Conservation (phyloP, 2,329 filamentous ascomycete genomes). For the Trichophyton schoenleinii region DNA sequence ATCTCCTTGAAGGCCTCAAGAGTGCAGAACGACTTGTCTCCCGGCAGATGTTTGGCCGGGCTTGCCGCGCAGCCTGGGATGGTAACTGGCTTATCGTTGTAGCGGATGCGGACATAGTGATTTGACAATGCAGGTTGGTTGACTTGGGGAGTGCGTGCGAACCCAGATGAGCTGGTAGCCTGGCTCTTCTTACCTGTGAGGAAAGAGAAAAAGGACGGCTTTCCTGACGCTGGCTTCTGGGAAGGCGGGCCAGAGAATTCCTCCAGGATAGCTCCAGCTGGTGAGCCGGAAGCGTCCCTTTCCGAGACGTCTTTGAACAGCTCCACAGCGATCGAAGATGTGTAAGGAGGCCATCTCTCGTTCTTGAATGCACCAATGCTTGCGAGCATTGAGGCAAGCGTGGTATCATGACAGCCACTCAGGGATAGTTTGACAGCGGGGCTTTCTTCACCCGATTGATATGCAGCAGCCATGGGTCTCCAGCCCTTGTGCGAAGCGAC, state of each 20-base stretch:
- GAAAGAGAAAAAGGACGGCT: conserved; percentile 22
- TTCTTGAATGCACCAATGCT: conserved; percentile 66
- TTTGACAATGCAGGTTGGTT: conserved; percentile 30
- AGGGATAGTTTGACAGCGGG: conserved; percentile 58
- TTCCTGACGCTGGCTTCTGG: conserved; percentile 10
- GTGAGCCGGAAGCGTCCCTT: not conserved
- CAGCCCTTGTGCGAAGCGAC: conserved; percentile 48
- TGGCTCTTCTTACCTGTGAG: conserved; percentile 14
- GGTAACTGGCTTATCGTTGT: conserved; percentile 72
- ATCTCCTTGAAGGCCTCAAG: conserved; percentile 83
- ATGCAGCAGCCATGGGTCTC: conserved; percentile 42
- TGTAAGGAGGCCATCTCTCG: conserved; percentile 80
- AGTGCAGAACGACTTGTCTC: conserved; percentile 83
- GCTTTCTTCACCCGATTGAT: conserved; percentile 33
- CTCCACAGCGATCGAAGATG: conserved; percentile 81
- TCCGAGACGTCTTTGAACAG: conserved; percentile 47
- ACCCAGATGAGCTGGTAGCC: conserved; percentile 16
- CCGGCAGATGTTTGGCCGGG: conserved; percentile 68
- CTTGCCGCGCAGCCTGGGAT: conserved; percentile 65
- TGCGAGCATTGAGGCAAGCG: conserved; percentile 63
- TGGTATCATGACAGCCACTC: conserved; percentile 87
- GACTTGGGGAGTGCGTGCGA: conserved; percentile 24
- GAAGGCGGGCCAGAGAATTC: conserved; percentile 18
- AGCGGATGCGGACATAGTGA: conserved; percentile 81
- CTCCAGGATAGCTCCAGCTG: conserved; percentile 16